These are phyloP conservation scores for Dysphania ambrosioides DNA, from an alignment of 148 eudicot genomes.

Conservation along the genomic window DNA sequence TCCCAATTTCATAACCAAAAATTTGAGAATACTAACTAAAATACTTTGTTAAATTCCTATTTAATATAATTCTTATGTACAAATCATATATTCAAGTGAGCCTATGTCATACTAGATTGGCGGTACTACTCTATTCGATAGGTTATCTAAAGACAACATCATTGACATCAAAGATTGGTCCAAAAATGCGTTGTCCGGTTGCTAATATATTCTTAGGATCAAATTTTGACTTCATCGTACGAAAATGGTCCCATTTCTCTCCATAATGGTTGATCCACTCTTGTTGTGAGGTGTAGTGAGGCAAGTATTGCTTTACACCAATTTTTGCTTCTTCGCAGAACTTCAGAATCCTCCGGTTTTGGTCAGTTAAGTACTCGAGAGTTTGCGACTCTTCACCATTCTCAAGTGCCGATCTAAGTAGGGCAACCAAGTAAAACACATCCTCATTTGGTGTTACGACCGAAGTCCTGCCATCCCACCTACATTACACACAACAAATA, in stretches of 20 bases:
- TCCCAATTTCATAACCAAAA: no score
- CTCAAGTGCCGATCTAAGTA: slow-evolving; percentile 66
- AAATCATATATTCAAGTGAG: slow-evolving; percentile 18
- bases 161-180: slow-evolving; percentile 23
- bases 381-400: slow-evolving; percentile 56
- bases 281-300: slow-evolving; percentile 56
- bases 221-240: slow-evolving; percentile 48
- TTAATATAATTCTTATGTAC: slow-evolving; percentile 20
- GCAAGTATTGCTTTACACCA: slow-evolving; percentile 64
- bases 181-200: slow-evolving; percentile 75
- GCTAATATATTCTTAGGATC: slow-evolving; percentile 72
- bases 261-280: slow-evolving; percentile 82
- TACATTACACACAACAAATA: slow-evolving; percentile 16
- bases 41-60: slow-evolving; percentile 9
- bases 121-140: neutral
- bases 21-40: neutral
- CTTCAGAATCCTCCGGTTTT: slow-evolving; percentile 50
- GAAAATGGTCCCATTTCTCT: slow-evolving; percentile 56
- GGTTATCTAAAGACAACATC: slow-evolving; percentile 22
- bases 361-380: slow-evolving; percentile 48
- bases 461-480: slow-evolving; percentile 74
- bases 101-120: neutral
- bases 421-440: slow-evolving; percentile 69
- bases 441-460: slow-evolving; percentile 76
- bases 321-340: slow-evolving; percentile 58